Evolutionary conservation across 2,329 filamentous ascomycete genomes (phyloP).

Genomic region (Pseudogymnoascus sp.): DNA sequence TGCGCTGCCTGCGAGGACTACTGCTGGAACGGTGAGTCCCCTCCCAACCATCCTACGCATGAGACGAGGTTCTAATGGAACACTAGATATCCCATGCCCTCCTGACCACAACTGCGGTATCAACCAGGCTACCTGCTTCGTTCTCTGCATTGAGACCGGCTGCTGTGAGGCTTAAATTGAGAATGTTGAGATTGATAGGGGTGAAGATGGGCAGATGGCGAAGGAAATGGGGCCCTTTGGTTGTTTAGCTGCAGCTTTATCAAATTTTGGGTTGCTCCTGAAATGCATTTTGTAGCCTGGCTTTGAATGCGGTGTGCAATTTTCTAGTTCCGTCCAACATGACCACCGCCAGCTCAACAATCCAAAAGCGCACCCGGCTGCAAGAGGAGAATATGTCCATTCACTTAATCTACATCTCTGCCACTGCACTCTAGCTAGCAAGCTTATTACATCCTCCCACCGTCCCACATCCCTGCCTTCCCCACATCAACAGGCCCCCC

Average conservation of each 20-base stretch:
- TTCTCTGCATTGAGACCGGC: neutral
- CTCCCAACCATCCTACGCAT: too few relatives aligned
- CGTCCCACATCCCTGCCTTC: neutral
- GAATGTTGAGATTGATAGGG: neutral
- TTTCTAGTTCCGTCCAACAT: neutral
- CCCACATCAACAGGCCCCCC: neutral
- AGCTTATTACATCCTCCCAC: neutral
- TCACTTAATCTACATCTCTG: neutral
- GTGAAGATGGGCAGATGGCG: neutral
- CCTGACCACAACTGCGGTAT: neutral
- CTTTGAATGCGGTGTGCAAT: neutral
- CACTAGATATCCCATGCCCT: neutral
- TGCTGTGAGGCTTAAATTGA: neutral
- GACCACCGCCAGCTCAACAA: neutral
- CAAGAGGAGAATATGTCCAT: neutral
- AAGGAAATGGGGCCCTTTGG: neutral
- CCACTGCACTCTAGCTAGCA: neutral
- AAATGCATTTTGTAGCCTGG: neutral
- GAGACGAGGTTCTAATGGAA: neutral
- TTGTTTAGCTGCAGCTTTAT: neutral
- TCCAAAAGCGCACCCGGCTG: neutral
- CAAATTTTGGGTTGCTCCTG: neutral
- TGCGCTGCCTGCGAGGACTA: neutral
- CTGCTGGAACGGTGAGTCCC: neutral
- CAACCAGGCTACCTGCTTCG: neutral